phyloP scores from a whole-genome alignment of 192 early-diverging fungal species.

The Coemansia sp. region DNA sequence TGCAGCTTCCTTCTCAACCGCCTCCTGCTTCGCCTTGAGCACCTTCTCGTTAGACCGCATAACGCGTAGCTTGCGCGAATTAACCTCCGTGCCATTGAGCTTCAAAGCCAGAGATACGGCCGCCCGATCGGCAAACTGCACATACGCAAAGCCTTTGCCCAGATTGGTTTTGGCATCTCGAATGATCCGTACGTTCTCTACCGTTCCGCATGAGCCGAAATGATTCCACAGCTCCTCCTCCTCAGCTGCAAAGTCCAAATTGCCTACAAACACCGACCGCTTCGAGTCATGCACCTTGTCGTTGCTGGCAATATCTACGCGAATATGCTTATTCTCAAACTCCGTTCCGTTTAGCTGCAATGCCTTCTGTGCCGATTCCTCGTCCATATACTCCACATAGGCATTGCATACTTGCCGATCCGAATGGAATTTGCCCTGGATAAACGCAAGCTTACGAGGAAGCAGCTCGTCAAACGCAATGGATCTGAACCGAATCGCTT shows the following conservation, averaged over 20 bases:
- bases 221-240: constrained; percentile 72
- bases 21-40: constrained; percentile 32
- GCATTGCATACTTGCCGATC: constrained; percentile 82
- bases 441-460: constrained; percentile 76
- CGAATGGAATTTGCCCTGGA: constrained; percentile 79
- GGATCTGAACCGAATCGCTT: constrained; percentile 87
- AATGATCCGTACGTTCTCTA: constrained; percentile 81
- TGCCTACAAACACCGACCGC: constrained; percentile 74
- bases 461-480: constrained; percentile 58
- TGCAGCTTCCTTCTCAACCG: constrained; percentile 11
- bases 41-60: constrained; percentile 44
- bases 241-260: constrained; percentile 67
- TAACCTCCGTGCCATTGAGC: constrained; percentile 72
- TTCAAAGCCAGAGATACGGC: constrained; percentile 75
- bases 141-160: constrained; percentile 94
- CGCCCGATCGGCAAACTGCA: constrained; percentile 76
- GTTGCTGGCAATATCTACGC: constrained; percentile 67
- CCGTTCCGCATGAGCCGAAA: constrained; percentile 65
- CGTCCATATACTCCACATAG: constrained; percentile 78
- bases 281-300: constrained; percentile 67
- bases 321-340: constrained; percentile 83
- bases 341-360: constrained; percentile 71
- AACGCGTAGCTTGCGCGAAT: constrained; percentile 30
- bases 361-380: constrained; percentile 58
- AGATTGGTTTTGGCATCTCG: constrained; percentile 81